A percentile compares a stretch with the other conserved stretches of the same genome.
phyloP scores from a whole-genome alignment of 805 yeast species.

The Maudiozyma bulderi region DNA sequence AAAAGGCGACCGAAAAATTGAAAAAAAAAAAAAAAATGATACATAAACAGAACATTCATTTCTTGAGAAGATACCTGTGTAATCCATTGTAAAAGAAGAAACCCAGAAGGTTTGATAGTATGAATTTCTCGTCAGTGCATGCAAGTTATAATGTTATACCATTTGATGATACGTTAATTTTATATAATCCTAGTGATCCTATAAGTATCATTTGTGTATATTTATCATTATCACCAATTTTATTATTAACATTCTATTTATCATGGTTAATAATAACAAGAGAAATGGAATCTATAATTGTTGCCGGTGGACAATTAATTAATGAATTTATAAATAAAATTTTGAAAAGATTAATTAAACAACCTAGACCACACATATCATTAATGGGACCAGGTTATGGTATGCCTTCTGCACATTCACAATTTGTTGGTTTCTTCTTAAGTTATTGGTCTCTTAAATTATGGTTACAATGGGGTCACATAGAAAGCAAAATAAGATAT shows the following conservation, averaged over 20 bases:
- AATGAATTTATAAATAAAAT: constrained; percentile 67
- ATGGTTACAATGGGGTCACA: constrained; percentile 31
- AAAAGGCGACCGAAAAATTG: too few relatives aligned
- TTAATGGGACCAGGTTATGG: constrained; percentile 57
- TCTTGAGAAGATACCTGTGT: too few relatives aligned
- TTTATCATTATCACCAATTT: constrained; percentile 72
- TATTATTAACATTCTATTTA: constrained; percentile 64
- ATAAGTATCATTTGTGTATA: constrained; percentile 56
- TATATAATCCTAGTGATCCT: constrained; percentile 60
- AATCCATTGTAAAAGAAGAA: too few relatives aligned
- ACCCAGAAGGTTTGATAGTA: too few relatives aligned
- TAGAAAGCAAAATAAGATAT: background rate
- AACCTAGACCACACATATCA: constrained; percentile 56
- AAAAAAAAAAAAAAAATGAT: too few relatives aligned
- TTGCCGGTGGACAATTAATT: constrained; percentile 77
- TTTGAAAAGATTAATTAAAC: constrained; percentile 52
- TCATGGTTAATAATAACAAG: constrained; percentile 77
- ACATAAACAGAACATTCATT: background rate
- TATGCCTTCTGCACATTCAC: constrained; percentile 96
- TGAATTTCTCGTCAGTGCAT: too few relatives aligned
- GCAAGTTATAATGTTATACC: constrained; percentile 33
- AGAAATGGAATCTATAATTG: constrained; percentile 74
- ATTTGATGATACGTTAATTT: constrained; percentile 77
- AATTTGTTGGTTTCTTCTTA: constrained; percentile 84
- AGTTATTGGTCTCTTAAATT: constrained; percentile 42